Conservation (phyloP, 2,329 filamentous ascomycete species). For the Ceratocystis alfenasii region DNA sequence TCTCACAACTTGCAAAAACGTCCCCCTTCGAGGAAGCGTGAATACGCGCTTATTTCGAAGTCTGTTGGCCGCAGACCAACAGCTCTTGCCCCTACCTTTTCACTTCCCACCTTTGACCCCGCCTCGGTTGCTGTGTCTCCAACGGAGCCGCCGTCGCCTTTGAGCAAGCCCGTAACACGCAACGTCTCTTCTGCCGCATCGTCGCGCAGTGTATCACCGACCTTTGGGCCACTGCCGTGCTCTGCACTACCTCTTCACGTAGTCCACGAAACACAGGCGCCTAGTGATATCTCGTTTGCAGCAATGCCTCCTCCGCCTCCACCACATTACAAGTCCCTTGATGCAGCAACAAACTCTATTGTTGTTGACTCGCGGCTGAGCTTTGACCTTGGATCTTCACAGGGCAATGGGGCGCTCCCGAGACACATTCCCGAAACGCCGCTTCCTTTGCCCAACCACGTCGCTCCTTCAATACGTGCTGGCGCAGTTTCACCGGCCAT, state of each 20-base stretch:
- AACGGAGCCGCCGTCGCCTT: neutral
- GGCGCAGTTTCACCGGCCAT: conserved; percentile 14
- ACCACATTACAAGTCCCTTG: conserved; percentile 10
- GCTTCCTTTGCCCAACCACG: conserved; percentile 6
- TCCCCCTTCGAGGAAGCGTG: neutral
- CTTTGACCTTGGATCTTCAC: conserved; percentile 14
- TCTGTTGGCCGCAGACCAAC: conserved; percentile 5
- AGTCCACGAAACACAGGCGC: neutral
- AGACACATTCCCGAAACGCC: neutral
- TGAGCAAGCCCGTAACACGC: neutral
- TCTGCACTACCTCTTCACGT: neutral
- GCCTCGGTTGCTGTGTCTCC: neutral
- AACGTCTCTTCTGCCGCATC: neutral
- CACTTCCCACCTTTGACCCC: neutral
- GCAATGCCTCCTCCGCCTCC: neutral
- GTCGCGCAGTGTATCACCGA: conserved; percentile 4
- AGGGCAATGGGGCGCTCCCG: neutral
- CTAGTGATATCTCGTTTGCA: neutral
- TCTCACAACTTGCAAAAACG: neutral
- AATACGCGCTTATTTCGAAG: conserved; percentile 15
- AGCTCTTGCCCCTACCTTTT: neutral
- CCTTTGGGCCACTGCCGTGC: conserved; percentile 7
- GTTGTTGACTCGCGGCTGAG: conserved; percentile 19
- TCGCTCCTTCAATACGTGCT: neutral
- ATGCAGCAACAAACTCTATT: conserved; percentile 14